Evolutionary conservation across 1,139 yeast species (phyloP).

Genomic region (Blastobotrys aristatus): DNA sequence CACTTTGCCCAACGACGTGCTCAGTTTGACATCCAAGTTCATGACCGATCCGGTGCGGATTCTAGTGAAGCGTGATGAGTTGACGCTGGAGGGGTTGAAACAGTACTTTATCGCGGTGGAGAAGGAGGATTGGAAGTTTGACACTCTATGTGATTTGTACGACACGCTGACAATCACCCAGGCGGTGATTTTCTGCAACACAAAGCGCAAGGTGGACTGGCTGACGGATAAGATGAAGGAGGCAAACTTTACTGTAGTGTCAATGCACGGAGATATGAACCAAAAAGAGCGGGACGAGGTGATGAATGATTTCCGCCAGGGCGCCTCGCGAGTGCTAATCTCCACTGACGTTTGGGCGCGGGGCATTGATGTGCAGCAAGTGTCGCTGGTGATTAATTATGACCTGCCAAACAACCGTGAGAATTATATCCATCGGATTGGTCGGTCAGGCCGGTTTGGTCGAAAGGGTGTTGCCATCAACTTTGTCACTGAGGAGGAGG

Average conservation of each 20-base stretch:
- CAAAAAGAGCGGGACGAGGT: slow-evolving; percentile 97
- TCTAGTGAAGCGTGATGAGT: slow-evolving; percentile 95
- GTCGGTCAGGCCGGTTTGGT: slow-evolving; percentile 99
- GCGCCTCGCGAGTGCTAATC: slow-evolving; percentile 95
- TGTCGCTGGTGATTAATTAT: slow-evolving; percentile 94
- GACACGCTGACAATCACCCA: slow-evolving; percentile 97
- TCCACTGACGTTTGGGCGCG: slow-evolving; percentile 98
- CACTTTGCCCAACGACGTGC: slow-evolving; percentile 95
- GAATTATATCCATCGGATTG: slow-evolving; percentile 98
- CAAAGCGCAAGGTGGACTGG: slow-evolving; percentile 94
- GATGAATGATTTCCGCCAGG: slow-evolving; percentile 98
- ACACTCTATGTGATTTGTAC: slow-evolving; percentile 93
- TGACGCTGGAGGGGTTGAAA: slow-evolving; percentile 97
- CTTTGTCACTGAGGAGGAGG: slow-evolving; percentile 89
- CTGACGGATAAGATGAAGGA: slow-evolving; percentile 82
- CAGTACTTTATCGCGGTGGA: slow-evolving; percentile 95
- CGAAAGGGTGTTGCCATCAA: slow-evolving; percentile 99
- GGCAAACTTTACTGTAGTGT: slow-evolving; percentile 89
- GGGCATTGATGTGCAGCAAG: slow-evolving; percentile 99
- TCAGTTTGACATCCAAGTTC: slow-evolving; percentile 94
- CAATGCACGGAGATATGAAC: slow-evolving; percentile 96
- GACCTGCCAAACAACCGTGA: slow-evolving; percentile 97
- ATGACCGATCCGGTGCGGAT: slow-evolving; percentile 97
- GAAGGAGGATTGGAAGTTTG: slow-evolving; percentile 88
- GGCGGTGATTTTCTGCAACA: slow-evolving; percentile 99